Percentiles rank a stretch among this genome's conserved stretches.
Evolutionary conservation across 495 filamentous ascomycete genomes (phyloP).

Genomic region (Aspergillus cavernicola): DNA sequence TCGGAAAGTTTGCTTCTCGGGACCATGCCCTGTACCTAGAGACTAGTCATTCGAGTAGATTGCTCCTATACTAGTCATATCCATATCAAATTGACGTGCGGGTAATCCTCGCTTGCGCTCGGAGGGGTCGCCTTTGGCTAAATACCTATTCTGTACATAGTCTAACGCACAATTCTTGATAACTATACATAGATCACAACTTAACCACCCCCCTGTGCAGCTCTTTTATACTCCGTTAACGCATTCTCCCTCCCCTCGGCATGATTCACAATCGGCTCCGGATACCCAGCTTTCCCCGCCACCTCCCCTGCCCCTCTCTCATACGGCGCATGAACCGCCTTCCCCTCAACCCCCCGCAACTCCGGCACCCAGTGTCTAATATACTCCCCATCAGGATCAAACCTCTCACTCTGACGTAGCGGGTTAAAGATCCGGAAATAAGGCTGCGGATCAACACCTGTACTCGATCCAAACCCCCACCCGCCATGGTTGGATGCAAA

Average conservation of each 20-base stretch:
- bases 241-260: conserved; percentile 56
- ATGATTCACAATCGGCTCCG: conserved; percentile 71
- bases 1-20: too few species aligned
- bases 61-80: too few species aligned
- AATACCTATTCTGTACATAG: too few species aligned
- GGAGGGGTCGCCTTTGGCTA: too few species aligned
- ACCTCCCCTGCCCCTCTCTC: conserved; percentile 54
- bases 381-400: conserved; percentile 54
- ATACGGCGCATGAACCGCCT: conserved; percentile 77
- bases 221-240: conserved; percentile 70
- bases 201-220: background rate
- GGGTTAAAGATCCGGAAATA: conserved; percentile 95
- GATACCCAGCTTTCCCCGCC: conserved; percentile 68
- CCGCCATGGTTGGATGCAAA: conserved; percentile 92
- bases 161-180: too few species aligned
- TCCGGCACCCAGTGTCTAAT: conserved; percentile 60
- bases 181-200: background rate
- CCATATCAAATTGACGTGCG: too few species aligned
- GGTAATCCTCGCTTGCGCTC: too few species aligned
- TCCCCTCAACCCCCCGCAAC: conserved; percentile 54
- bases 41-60: too few species aligned
- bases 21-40: too few species aligned
- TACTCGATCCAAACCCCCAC: conserved; percentile 79
- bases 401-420: conserved; percentile 79
- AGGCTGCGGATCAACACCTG: conserved; percentile 87